Evolutionary conservation across 257 asterid genomes (phyloP), one percentile per base, ranked within the genome.

Genomic region (Nicotiana knightiana): DNA sequence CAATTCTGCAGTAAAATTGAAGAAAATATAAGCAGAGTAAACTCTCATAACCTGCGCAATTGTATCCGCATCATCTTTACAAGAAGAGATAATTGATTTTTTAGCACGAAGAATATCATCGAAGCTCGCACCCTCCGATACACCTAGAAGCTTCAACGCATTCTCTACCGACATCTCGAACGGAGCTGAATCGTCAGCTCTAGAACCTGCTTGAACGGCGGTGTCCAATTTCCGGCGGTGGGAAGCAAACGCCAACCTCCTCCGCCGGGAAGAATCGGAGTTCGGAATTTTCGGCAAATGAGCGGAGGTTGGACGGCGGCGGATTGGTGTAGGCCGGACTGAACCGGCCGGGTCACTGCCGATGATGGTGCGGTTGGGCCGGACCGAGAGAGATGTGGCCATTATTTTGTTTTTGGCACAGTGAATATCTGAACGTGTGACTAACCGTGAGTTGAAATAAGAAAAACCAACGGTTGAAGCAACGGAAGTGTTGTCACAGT

Each of bases 91-190:
- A 64, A 89, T 88, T 16, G 96, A 91, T 35, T 93, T 93, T 92
- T 92, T 96, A 11, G 99, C 99, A 37, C 97, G 89, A 79, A 96
- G 93, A 87, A 96, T 93, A 82, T 96, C 99, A 61, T 96, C 99
- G 73, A 96, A 96, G 5, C 97, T 90, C 18, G 99, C 98, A 11
- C 98, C 98, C 81, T 93, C 97, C 0, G 97, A 86, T 2, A 96
- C 93, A 35, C 99, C 99, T 85, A 96, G 82, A 26, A 96, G 86
- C 82, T 92, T 92, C 82, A 94, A 89, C 26, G 99, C 99, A 89
- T 79, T 94, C 93, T 96, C 99, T 78, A 94, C 89, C 6, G 99
- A 91, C 99, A 96, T 96, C 91, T 96, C 99, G 83, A 82, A 96
- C 54, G 96, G 92, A 84, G 90, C 97, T n/a, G 97, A 90, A 86